Base-by-base conservation (phyloP, 2,329 filamentous ascomycete genomes). In the Aaosphaeria arxii region DNA sequence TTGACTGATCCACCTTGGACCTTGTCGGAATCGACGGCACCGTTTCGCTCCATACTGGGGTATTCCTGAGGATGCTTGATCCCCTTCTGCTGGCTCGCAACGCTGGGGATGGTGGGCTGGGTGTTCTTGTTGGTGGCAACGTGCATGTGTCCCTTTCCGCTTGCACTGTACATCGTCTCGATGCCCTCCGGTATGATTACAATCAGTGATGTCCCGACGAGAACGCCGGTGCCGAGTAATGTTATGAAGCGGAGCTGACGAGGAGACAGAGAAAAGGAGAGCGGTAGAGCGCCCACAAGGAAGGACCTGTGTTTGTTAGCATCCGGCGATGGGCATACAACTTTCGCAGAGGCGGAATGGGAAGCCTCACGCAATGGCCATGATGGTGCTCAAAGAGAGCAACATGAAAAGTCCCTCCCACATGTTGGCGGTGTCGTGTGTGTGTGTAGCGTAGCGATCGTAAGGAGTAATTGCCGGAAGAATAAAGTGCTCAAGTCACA, bases 141-240 rank as follows among this genome's bases (percentile, higher is more conserved):
- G 44, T 59, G 62, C n/a, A 56, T 46, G 43, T 63, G 61, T 42
- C 52, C 54, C 43, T 61, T 57, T 31, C 52, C 49, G 30, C 53
- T 55, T 35, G 82, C 78, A 57, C 74, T 84, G 58, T 94, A 89
- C 48, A 96, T 80, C 3, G 94, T 92, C 67, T 96, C 91, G 50
- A 97, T 86, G 35, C 94, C 94, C 71, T 99, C 94, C 1, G 94
- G 94, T 62, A 99, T 96, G 64, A 99, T 97, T 31, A 99, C 91
- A 55, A 97, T 92, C 55, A 99, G 80, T 1, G 92, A 92, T 30
- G 94, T 97, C 33, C 94, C 94, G 11, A 99, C 91, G 6, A 99
- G 78, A 44, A 99, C 88, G 40, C 94, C 94, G 70, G 96, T 90
- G 45, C 94, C 94, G 67, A 97, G 83, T 48, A 91, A 91, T 24